phyloP scores from a whole-genome alignment of 306 rosid species.

The Prunus armeniaca region DNA sequence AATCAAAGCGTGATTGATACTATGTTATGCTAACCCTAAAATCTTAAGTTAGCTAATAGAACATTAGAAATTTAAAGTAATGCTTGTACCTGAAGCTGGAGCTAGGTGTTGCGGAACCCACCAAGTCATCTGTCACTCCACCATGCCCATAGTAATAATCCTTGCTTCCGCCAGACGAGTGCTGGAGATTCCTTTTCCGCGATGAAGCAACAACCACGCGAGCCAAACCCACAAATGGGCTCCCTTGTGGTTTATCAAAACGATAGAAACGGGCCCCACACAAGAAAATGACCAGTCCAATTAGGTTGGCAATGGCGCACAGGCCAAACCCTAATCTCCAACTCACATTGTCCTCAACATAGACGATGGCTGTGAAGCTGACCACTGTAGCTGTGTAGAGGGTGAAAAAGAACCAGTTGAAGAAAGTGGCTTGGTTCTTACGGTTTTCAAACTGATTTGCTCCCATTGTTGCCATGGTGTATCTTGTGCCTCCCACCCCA shows the following conservation, averaged over 20 bases:
- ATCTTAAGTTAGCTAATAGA: too few species aligned
- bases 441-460: slow-evolving; percentile 38
- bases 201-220: slow-evolving; percentile 41
- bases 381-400: slow-evolving; percentile 10
- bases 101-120: slow-evolving; percentile 21
- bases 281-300: slow-evolving; percentile 29
- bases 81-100: slow-evolving; percentile 41
- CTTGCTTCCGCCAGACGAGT: slow-evolving; percentile 17
- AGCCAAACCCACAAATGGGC: slow-evolving; percentile 32
- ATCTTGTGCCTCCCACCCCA: slow-evolving; percentile 54
- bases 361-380: slow-evolving; percentile 31
- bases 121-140: slow-evolving; percentile 1
- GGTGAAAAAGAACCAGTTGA: slow-evolving; percentile 48
- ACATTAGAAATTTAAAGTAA: neutral
- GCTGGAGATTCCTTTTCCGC: slow-evolving; percentile 32
- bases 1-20: too few species aligned
- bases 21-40: too few species aligned
- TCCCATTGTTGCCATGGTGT: slow-evolving; percentile 47
- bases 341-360: slow-evolving; percentile 41
- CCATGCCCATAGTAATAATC: slow-evolving; percentile 26
- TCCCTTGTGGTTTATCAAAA: slow-evolving; percentile 27
- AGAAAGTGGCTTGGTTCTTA: slow-evolving; percentile 32
- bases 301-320: slow-evolving; percentile 23
- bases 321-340: slow-evolving; percentile 48
- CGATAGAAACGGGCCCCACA: slow-evolving; percentile 36